These are phyloP conservation scores for Tetrahymena borealis DNA, from an alignment of 73 alveolate species.

Conservation along the genomic window DNA sequence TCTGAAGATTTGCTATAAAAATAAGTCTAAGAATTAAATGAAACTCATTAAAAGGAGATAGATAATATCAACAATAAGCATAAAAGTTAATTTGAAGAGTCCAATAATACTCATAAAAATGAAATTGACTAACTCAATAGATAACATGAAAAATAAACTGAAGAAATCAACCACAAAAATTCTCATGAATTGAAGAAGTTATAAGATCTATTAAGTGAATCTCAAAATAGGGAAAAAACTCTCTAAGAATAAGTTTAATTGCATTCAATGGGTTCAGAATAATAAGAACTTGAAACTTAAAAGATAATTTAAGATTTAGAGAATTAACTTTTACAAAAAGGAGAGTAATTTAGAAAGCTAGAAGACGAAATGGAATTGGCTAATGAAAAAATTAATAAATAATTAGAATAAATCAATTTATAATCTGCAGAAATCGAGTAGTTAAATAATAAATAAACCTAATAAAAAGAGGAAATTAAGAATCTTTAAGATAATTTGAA, in stretches of 20 bases:
- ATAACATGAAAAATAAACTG: neutral
- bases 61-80: too few relatives aligned
- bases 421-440: neutral
- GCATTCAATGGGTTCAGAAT: neutral
- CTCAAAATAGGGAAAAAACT: neutral
- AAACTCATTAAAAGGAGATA: too few relatives aligned
- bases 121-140: neutral
- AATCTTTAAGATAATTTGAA: neutral
- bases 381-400: neutral
- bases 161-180: neutral
- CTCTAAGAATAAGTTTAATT: neutral
- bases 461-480: neutral
- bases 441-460: neutral
- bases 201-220: neutral
- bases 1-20: too few relatives aligned
- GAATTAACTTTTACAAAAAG: neutral
- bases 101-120: neutral
- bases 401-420: neutral
- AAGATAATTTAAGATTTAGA: neutral
- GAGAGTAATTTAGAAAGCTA: neutral
- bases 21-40: too few relatives aligned
- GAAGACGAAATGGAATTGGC: neutral
- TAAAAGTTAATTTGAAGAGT: too few relatives aligned
- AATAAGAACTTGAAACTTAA: neutral
- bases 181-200: neutral